These are phyloP conservation scores for Panellus pusillus DNA, from an alignment of 768 basidiomycete species.

Conservation along the genomic window DNA sequence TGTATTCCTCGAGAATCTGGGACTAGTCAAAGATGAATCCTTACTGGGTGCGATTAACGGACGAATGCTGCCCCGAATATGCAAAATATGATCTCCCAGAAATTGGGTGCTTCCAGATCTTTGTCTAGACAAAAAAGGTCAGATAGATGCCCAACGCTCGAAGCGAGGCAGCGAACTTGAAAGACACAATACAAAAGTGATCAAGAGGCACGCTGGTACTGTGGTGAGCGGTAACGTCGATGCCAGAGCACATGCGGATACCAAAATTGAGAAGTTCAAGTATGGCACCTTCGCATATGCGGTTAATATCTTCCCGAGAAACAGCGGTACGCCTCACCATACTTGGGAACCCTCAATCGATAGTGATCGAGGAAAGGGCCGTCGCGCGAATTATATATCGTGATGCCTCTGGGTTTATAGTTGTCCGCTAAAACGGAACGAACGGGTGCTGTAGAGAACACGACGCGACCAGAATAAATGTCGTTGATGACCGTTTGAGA, in stretches of 20 bases:
- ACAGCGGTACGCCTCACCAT: slow-evolving; percentile 35
- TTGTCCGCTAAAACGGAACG: slow-evolving; percentile 87
- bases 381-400: slow-evolving; percentile 65
- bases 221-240: too few species aligned
- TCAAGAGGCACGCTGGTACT: slow-evolving; percentile 46
- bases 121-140: slow-evolving; percentile 44
- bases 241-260: too few species aligned
- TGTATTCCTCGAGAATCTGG: slow-evolving; percentile 76
- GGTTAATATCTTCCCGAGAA: too few species aligned
- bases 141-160: not conserved
- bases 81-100: slow-evolving; percentile 73
- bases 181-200: slow-evolving; percentile 74
- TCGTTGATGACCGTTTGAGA: slow-evolving; percentile 87
- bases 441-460: slow-evolving; percentile 59
- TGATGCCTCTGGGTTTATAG: slow-evolving; percentile 78
- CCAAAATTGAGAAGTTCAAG: slow-evolving; percentile 77
- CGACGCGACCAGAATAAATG: slow-evolving; percentile 79
- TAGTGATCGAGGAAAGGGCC: slow-evolving; percentile 85
- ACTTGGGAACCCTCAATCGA: slow-evolving; percentile 41
- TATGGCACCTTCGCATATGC: slow-evolving; percentile 36
- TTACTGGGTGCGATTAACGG: too few species aligned
- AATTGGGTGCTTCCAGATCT: slow-evolving; percentile 48
- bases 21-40: too few species aligned
- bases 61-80: slow-evolving; percentile 72
- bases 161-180: slow-evolving; percentile 50